These are phyloP conservation scores for Crucihimalaya himalaica DNA, from an alignment of 345 rosid species.

Conservation along the genomic window DNA sequence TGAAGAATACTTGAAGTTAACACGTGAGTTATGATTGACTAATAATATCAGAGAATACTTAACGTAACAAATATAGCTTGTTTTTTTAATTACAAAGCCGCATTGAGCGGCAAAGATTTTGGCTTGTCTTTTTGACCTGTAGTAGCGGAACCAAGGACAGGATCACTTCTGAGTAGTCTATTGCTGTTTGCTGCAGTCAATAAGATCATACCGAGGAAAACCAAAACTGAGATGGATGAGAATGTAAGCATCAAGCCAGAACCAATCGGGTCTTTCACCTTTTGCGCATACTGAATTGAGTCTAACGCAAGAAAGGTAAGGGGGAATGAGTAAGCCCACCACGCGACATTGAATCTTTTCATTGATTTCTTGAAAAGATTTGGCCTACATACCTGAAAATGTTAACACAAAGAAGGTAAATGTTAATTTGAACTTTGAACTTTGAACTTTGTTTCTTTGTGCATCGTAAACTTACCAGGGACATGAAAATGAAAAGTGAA, in stretches of 20 bases:
- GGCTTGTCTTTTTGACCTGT: constrained; percentile 28
- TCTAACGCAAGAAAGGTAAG: constrained; percentile 60
- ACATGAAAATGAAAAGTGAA: constrained; percentile 57
- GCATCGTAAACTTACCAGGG: constrained; percentile 48
- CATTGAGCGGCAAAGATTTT: too few relatives aligned
- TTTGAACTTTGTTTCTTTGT: background rate
- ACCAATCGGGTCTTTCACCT: constrained; percentile 44
- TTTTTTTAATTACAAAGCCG: too few relatives aligned
- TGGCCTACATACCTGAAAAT: constrained; percentile 61
- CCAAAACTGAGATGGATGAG: constrained; percentile 50
- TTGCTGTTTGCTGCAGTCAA: constrained; percentile 47
- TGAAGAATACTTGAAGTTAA: too few relatives aligned
- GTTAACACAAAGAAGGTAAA: background rate
- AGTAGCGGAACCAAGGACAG: constrained; percentile 34
- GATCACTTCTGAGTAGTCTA: constrained; percentile 45
- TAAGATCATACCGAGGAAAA: constrained; percentile 53
- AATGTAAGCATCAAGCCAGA: constrained; percentile 46
- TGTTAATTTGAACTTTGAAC: background rate
- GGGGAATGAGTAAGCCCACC: constrained; percentile 73
- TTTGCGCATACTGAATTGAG: constrained; percentile 56
- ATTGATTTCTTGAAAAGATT: constrained; percentile 60
- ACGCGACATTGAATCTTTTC: constrained; percentile 65
- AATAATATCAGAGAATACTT: too few relatives aligned
- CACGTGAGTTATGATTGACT: too few relatives aligned
- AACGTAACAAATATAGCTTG: too few relatives aligned